Conservation (phyloP, 2,329 filamentous ascomycete genomes). For the Scortechinia acanthostroma region DNA sequence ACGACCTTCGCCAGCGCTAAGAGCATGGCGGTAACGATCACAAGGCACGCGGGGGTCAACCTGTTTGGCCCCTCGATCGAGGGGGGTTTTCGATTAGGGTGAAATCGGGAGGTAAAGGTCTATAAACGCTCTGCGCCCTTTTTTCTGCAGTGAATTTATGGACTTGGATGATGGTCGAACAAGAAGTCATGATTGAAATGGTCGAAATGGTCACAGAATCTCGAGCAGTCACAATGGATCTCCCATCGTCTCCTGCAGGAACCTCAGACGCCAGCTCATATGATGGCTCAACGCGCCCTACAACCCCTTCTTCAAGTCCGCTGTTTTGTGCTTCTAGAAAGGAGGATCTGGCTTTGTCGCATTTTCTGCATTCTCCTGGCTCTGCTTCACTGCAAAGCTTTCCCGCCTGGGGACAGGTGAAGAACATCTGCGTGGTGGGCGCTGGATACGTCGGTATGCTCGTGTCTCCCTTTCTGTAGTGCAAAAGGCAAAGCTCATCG, state of each 20-base stretch:
- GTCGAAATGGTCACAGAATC: too few species aligned
- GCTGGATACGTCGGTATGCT: conserved; percentile 49
- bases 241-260: neutral
- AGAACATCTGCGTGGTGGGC: conserved; percentile 46
- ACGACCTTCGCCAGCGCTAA: too few species aligned
- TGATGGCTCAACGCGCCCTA: neutral
- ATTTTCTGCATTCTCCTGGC: neutral
- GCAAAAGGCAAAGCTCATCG: neutral
- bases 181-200: too few species aligned
- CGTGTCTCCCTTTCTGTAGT: neutral
- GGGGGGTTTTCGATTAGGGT: too few species aligned
- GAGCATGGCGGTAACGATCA: neutral
- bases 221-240: neutral
- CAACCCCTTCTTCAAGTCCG: neutral
- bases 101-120: too few species aligned
- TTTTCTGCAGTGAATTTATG: too few species aligned
- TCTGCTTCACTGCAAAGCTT: neutral
- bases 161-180: too few species aligned
- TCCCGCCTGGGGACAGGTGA: conserved; percentile 6
- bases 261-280: neutral
- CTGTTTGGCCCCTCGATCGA: neutral
- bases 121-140: too few species aligned
- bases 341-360: neutral
- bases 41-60: too few species aligned
- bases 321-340: neutral